Conservation (phyloP, 2,329 filamentous ascomycete genomes). For the Fusarium sp. region DNA sequence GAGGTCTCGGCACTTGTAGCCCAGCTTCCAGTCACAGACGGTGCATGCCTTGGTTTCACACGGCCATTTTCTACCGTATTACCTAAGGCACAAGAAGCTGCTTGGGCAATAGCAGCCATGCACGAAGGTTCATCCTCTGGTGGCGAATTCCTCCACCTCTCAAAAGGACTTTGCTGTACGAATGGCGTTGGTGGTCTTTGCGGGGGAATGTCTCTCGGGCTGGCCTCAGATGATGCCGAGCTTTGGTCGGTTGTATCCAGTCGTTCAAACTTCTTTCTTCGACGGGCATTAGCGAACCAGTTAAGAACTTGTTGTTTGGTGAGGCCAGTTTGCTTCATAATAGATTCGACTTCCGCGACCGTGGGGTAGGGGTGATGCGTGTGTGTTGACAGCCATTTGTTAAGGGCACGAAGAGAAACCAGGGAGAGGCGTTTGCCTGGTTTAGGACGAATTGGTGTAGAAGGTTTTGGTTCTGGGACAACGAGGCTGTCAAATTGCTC, state of each 20-base stretch:
- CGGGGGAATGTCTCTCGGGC: not conserved
- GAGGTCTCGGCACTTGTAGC: slow-evolving; percentile 2
- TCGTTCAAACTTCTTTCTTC: slow-evolving; percentile 71
- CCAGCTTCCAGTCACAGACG: slow-evolving; percentile 35
- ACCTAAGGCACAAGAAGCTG: slow-evolving; percentile 37
- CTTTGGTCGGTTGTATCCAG: not conserved
- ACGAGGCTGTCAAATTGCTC: accelerated
- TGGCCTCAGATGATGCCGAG: not conserved
- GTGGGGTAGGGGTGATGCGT: slow-evolving; percentile 83
- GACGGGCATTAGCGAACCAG: slow-evolving; percentile 88
- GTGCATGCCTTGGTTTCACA: not conserved
- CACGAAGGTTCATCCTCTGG: slow-evolving; percentile 50
- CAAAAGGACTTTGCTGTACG: slow-evolving; percentile 48
- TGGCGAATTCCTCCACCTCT: slow-evolving; percentile 52
- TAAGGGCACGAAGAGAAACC: slow-evolving; percentile 30
- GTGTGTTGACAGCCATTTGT: slow-evolving; percentile 77
- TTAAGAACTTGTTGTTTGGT: slow-evolving; percentile 84
- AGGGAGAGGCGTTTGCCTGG: slow-evolving; percentile 34
- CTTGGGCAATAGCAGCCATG: slow-evolving; percentile 48
- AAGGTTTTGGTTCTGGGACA: not conserved
- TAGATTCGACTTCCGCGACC: slow-evolving; percentile 81
- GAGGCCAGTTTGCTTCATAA: slow-evolving; percentile 80
- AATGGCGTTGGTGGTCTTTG: slow-evolving; percentile 61
- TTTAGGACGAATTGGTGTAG: not conserved
- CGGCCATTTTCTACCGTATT: accelerated